Evolutionary conservation across 2,329 filamentous ascomycete genomes (phyloP).

Genomic region (Claviceps sp.): DNA sequence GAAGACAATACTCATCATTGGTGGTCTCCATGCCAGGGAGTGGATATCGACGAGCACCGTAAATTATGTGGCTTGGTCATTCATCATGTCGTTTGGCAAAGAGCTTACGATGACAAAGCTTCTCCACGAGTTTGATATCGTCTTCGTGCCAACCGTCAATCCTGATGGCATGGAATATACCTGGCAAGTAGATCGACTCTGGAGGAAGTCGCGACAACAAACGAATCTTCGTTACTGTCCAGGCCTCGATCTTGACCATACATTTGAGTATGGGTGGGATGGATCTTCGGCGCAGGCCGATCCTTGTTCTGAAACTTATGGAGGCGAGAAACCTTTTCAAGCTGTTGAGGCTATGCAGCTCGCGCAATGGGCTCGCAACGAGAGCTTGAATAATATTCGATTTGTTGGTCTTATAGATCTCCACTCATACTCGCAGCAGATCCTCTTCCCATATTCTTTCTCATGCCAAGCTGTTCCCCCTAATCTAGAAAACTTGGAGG

Average conservation of each 20-base stretch:
- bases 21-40: constrained; percentile 84
- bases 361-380: constrained; percentile 70
- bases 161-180: constrained; percentile 91
- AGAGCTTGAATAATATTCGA: constrained; percentile 58
- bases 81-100: constrained; percentile 74
- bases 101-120: constrained; percentile 58
- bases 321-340: constrained; percentile 72
- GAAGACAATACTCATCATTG: constrained; percentile 70
- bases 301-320: constrained; percentile 83
- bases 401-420: constrained; percentile 83
- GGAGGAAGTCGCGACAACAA: constrained; percentile 85
- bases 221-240: constrained; percentile 73
- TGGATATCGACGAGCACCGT: constrained; percentile 93
- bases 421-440: constrained; percentile 90
- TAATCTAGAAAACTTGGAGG: constrained; percentile 80
- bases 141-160: constrained; percentile 81
- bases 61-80: constrained; percentile 77
- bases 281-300: constrained; percentile 51
- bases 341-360: constrained; percentile 65
- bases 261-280: constrained; percentile 79
- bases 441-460: constrained; percentile 85
- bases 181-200: constrained; percentile 82
- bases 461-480: constrained; percentile 68
- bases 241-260: constrained; percentile 79
- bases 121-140: constrained; percentile 71